Base-by-base conservation (phyloP, 2,329 filamentous ascomycete genomes). In the Lecanicillium sp. region DNA sequence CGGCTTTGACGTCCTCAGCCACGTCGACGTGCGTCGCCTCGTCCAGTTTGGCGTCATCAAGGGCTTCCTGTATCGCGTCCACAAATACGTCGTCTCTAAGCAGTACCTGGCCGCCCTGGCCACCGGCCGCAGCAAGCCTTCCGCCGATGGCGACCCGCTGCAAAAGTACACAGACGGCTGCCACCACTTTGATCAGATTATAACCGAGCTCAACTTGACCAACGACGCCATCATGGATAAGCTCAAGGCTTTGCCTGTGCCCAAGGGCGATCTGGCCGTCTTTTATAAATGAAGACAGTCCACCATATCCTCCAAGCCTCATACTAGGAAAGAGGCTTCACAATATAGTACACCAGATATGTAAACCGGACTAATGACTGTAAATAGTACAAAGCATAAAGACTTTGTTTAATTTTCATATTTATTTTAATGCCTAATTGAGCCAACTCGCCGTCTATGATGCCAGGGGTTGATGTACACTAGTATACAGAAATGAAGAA, bases 21-120 rank as follows among this genome's bases (percentile, higher is more conserved):
- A 82, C 53, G 79, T 98, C 41, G 92, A 98, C 58, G 79, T 96
- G 40, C 79, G 92, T 11, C 81, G 92, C 19, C 81, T 98, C 46
- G 87, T 97, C 46, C 94, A 94, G 43, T 98, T 97, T 54, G 92
- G 90, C 41, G 76, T 96, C 43, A 94, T 97, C 59, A 97, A 97
- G 63, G 89, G 90, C 13, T 85, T 94, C 49, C 65, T 98, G 17
- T 96, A 96, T 60, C 79, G 92, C 25, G 82, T 96, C 29, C 87
- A 97, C 64, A 94, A 92, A 58, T 94, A 94, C 56, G 84, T 87
- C 19, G 77, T 94, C 2, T 79, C 74, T 4, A 78, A 77, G 52
- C 73, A 77, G 55, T 77, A 79, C 49, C 60, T 82, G 17, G 66
- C 72, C 7, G 64, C 65, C 3, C 55, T 79, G 39, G 77, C 74